Percentiles rank a stretch among this genome's conserved stretches.
Conservation (phyloP, 1,139 yeast genomes). For the Pichia norvegensis region DNA sequence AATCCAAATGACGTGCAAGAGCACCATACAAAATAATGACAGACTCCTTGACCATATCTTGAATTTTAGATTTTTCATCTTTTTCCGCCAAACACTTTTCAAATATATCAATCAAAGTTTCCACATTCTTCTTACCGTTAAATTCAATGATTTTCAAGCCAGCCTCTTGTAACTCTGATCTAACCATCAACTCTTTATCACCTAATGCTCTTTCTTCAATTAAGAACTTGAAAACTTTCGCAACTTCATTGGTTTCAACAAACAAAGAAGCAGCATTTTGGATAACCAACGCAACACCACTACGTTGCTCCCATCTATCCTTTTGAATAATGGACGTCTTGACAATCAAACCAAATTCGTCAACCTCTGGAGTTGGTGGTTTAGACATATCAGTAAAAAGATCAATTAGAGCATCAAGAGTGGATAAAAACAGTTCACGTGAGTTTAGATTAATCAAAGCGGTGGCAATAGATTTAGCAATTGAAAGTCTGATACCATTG, state of each 20-base stretch:
- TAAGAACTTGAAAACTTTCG: slow-evolving; percentile 45
- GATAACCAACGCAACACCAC: slow-evolving; percentile 69
- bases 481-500: slow-evolving; percentile 58
- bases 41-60: slow-evolving; percentile 66
- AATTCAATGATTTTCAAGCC: slow-evolving; percentile 62
- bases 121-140: slow-evolving; percentile 61
- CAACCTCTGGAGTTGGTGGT: slow-evolving; percentile 72
- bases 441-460: slow-evolving; percentile 32
- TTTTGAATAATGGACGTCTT: slow-evolving; percentile 51
- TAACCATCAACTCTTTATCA: slow-evolving; percentile 64
- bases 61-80: slow-evolving; percentile 40
- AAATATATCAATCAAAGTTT: slow-evolving; percentile 66
- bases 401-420: slow-evolving; percentile 41
- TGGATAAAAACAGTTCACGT: slow-evolving; percentile 29
- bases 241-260: slow-evolving; percentile 33
- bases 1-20: slow-evolving; percentile 69
- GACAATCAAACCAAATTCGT: slow-evolving; percentile 71
- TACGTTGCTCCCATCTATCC: slow-evolving; percentile 80
- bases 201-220: slow-evolving; percentile 59
- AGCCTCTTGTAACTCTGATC: slow-evolving; percentile 83
- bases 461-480: slow-evolving; percentile 54
- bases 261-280: slow-evolving; percentile 50
- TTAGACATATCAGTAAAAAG: slow-evolving; percentile 53
- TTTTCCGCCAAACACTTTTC: slow-evolving; percentile 50
- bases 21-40: slow-evolving; percentile 84